Base-by-base conservation (phyloP, 495 filamentous ascomycete species). In the Trichoderma reesei region DNA sequence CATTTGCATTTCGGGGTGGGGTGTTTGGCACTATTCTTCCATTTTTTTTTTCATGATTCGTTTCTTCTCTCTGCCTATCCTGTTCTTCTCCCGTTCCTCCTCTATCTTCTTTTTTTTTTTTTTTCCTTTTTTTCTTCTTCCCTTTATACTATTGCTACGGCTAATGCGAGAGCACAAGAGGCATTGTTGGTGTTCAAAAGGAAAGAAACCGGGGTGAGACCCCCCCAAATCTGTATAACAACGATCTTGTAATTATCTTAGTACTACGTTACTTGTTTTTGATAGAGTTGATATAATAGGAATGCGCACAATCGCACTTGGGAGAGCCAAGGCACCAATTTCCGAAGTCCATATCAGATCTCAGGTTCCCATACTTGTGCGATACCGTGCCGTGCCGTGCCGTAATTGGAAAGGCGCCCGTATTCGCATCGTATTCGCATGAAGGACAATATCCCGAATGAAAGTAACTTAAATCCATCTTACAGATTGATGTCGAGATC, bases 391-490 rank as follows among this genome's bases (percentile, higher is more conserved):
- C 14, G 51, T 56, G 11, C 51, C 26, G 46, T 56, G 44, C 44
- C n/a, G 5, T 26, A 48, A 48, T 18, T n/a, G 16, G 44, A 48
- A 48, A 26, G 44, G 20, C 41, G 16, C 44, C 6, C 44, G 44
- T 48, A 48, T 20, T 48, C 44, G 44, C n/a, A 18, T 48, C 44
- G 44, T 48, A 48, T 48, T 48, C 44, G 44, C 44, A 48, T 48
- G 13, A 14, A 11, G 3, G 10, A 44, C n/a, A n/a, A n/a, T n/a
- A n/a, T n/a, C n/a, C n/a, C n/a, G n/a, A n/a, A n/a, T n/a, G n/a
- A n/a, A n/a, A n/a, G n/a, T n/a, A n/a, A n/a, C n/a, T n/a, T n/a
- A n/a, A n/a, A n/a, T n/a, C n/a, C n/a, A n/a, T n/a, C n/a, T n/a
- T 8, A 56, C 20, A 34, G 8, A 34, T 31, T 34, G 13, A 56